Evolutionary conservation across 176 grass and related monocot species (phyloP), one percentile per base, ranked within the genome.

Genomic region (Neostapfia colusana): DNA sequence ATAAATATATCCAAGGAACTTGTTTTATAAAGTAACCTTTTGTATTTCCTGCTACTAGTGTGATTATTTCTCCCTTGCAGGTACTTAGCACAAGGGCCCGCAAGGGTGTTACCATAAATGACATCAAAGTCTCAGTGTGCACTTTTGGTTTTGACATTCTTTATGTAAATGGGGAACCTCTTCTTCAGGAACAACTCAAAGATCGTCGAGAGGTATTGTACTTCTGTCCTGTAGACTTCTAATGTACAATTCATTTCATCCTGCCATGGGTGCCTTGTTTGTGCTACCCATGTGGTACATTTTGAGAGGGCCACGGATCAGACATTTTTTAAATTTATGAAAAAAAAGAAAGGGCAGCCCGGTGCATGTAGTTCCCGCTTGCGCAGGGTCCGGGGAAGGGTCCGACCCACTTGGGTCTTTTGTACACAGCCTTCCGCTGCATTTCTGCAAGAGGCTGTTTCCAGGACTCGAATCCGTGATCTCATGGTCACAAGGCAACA

Each of bases 141-240:
- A 95, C 95, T 53, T 99, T 86, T 88, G 95, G 79, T 49, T 99
- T 98, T 85, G 95, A 99, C 75, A 99, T 99, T 88, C 86, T 99
- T 78, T 99, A 92, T 80, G 61, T 95, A 75, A 90, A 99, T 35
- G 87, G 89, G 53, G 54, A 90, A 80, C 89, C 95, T 80, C 87
- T 99, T 81, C 87, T 99, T 25, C 87, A 92, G 35, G 89, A 99
- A 77, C 91, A 94, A 82, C 95, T 99, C 41, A 94, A 99, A 95
- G 69, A 87, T 87, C 91, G 91, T 36, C 79, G 95, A 78, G 89
- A 99, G 89, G 95, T 99, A 88, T 56, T 38, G 59, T 79, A 56
- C 27, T 59, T 77, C 11, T 68, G 17, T 76, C 15, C 24, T 77
- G 35, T 56, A 50, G 40, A 83, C 63, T 46, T 81, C 8, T 26